Evolutionary conservation across 169 alveolate genomes (phyloP).

Genomic region (Cryptosporidium bovis): DNA sequence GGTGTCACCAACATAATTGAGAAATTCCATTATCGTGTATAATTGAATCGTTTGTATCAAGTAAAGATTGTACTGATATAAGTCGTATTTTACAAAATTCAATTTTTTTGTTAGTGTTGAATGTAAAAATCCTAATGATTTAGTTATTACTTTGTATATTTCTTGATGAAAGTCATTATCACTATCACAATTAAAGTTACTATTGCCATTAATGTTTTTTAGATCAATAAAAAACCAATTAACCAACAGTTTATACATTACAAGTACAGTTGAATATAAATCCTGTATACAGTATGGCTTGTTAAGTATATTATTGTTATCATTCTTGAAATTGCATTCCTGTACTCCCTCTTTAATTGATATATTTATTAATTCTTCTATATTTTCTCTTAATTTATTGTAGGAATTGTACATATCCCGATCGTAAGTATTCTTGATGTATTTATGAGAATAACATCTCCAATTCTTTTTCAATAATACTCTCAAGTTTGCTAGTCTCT

Average conservation of each 20-base stretch:
- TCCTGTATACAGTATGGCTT: slow-evolving; percentile 38
- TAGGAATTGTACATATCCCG: slow-evolving; percentile 53
- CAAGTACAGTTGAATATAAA: slow-evolving; percentile 17
- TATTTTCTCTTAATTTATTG: slow-evolving; percentile 1
- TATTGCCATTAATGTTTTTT: background rate
- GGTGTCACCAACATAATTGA: background rate
- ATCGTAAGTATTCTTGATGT: slow-evolving; percentile 43
- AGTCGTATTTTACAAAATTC: slow-evolving; percentile 23
- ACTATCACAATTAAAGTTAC: background rate
- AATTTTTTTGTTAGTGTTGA: slow-evolving; percentile 1
- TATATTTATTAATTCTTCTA: background rate
- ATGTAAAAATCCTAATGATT: slow-evolving; percentile 9
- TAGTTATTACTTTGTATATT: slow-evolving; percentile 13
- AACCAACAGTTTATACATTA: slow-evolving; percentile 5
- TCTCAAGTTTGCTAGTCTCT: slow-evolving; percentile 2
- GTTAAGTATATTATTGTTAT: background rate
- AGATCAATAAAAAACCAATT: slow-evolving; percentile 30
- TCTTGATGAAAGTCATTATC: slow-evolving; percentile 12
- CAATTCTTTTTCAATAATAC: slow-evolving; percentile 26
- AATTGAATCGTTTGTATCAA: slow-evolving; percentile 1
- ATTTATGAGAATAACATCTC: slow-evolving; percentile 59
- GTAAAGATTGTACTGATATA: slow-evolving; percentile 24
- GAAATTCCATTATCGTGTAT: slow-evolving; percentile 10
- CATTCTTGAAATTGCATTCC: background rate
- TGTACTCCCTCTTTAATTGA: background rate